Evolutionary conservation across 1,284 basidiomycete genomes (phyloP).

Genomic region (Ustilago xerochloae): DNA sequence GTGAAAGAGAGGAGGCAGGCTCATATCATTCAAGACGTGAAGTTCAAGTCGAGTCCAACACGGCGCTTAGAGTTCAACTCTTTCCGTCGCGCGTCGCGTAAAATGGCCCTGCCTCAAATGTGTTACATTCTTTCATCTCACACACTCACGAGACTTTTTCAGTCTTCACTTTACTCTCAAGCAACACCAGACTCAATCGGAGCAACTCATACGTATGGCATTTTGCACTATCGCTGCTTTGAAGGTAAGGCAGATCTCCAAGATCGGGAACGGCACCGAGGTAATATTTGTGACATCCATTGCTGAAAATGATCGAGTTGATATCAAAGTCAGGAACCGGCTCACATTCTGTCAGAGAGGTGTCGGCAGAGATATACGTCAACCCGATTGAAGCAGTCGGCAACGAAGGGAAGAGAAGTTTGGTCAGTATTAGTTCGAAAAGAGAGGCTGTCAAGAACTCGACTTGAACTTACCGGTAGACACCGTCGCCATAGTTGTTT

Average conservation of each 20-base stretch:
- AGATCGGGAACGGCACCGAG: too few relatives aligned
- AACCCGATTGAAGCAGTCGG: not conserved
- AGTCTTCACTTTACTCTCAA: too few relatives aligned
- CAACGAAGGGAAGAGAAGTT: not conserved
- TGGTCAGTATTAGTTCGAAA: not conserved
- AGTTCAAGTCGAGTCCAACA: constrained; percentile 26
- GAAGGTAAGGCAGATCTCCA: too few relatives aligned
- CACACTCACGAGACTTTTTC: not conserved
- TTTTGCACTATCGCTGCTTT: too few relatives aligned
- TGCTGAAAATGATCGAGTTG: too few relatives aligned
- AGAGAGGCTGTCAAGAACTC: not conserved
- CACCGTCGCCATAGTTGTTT: constrained; percentile 54
- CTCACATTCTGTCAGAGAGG: constrained; percentile 2
- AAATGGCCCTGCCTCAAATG: not conserved
- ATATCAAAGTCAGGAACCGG: too few relatives aligned
- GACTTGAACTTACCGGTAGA: constrained; percentile 27
- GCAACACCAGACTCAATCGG: too few relatives aligned
- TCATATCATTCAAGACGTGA: not conserved
- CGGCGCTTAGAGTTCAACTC: constrained; percentile 13
- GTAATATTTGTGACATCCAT: too few relatives aligned
- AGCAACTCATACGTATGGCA: too few relatives aligned
- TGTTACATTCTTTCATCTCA: constrained; percentile 8
- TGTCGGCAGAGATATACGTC: not conserved
- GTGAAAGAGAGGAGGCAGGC: not conserved
- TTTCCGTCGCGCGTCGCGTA: constrained; percentile 41